These are phyloP conservation scores for Diplodia intermedia DNA, from an alignment of 2,329 filamentous ascomycete genomes.

Conservation along the genomic window DNA sequence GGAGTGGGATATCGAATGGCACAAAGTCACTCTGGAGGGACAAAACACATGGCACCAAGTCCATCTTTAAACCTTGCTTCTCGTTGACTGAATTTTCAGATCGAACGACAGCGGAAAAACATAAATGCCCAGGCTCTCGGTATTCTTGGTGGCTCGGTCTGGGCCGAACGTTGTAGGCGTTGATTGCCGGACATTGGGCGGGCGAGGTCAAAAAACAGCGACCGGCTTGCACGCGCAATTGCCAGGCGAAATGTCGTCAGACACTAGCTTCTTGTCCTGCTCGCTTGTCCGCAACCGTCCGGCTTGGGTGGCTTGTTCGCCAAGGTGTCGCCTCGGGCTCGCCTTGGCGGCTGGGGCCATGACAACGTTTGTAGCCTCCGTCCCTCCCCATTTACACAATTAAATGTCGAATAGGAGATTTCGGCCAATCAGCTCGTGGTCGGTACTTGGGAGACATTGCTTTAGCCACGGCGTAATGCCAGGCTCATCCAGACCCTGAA, in stretches of 20 bases:
- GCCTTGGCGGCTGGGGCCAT: constrained; percentile 12
- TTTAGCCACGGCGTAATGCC: not conserved
- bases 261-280: constrained; percentile 8
- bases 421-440: not conserved
- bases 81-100: not conserved
- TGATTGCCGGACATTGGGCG: constrained; percentile 14
- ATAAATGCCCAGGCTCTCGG: constrained; percentile 18
- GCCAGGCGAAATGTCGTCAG: constrained; percentile 22
- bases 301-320: constrained; percentile 23
- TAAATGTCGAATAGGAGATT: not conserved
- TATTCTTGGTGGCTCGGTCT: constrained; percentile 26
- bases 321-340: constrained; percentile 7
- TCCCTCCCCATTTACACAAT: not conserved
- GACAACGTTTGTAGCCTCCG: not conserved
- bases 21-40: not conserved
- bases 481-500: not conserved
- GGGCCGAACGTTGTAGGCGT: constrained; percentile 8
- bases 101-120: constrained; percentile 22
- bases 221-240: constrained; percentile 7
- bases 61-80: constrained; percentile 18
- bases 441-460: not conserved
- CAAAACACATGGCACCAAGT: not conserved
- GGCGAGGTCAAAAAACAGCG: not conserved
- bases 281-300: constrained; percentile 10
- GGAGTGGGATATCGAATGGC: constrained; percentile 2